Percentiles rank a stretch among this genome's conserved stretches.
Conservation (phyloP, 2,329 filamentous ascomycete species). For the Botrytis fabae region DNA sequence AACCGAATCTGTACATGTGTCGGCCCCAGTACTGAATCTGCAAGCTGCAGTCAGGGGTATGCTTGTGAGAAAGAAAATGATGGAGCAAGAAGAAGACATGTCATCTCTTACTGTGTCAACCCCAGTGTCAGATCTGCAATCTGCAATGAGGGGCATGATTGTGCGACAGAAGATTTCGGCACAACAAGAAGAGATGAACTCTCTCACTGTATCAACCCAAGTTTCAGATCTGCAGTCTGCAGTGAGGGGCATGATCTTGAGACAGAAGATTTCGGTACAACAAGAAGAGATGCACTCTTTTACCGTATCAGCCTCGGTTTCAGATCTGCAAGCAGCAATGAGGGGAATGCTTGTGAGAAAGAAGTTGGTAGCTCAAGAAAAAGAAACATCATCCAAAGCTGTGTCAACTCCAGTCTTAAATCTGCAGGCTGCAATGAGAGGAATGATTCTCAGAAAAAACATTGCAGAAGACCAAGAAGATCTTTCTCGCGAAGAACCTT, state of each 20-base stretch:
- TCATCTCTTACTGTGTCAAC: constrained; percentile 45
- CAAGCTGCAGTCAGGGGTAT: constrained; percentile 26
- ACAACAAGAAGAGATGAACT: background rate
- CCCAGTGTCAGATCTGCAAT: constrained; percentile 52
- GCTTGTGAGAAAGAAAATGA: constrained; percentile 50
- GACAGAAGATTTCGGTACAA: constrained; percentile 39
- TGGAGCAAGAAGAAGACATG: constrained; percentile 1
- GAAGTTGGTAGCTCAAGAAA: constrained; percentile 1
- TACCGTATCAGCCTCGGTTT: constrained; percentile 52
- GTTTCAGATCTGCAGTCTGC: constrained; percentile 50
- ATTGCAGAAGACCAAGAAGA: constrained; percentile 54
- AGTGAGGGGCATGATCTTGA: constrained; percentile 47
- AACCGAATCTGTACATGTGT: constrained; percentile 51
- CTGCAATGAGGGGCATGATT: constrained; percentile 42
- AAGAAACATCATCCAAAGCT: constrained; percentile 32
- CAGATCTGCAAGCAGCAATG: constrained; percentile 45
- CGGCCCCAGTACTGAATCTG: constrained; percentile 52
- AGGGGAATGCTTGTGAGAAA: constrained; percentile 11
- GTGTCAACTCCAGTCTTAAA: constrained; percentile 54
- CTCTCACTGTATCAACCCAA: constrained; percentile 47
- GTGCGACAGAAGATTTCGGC: constrained; percentile 47
- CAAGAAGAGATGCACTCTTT: background rate
- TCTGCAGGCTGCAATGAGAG: constrained; percentile 42
- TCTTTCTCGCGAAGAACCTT: constrained; percentile 52
- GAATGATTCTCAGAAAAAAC: constrained; percentile 53